These are phyloP conservation scores for Amaranthus cruentus DNA, from an alignment of 148 eudicot species.

Conservation along the genomic window DNA sequence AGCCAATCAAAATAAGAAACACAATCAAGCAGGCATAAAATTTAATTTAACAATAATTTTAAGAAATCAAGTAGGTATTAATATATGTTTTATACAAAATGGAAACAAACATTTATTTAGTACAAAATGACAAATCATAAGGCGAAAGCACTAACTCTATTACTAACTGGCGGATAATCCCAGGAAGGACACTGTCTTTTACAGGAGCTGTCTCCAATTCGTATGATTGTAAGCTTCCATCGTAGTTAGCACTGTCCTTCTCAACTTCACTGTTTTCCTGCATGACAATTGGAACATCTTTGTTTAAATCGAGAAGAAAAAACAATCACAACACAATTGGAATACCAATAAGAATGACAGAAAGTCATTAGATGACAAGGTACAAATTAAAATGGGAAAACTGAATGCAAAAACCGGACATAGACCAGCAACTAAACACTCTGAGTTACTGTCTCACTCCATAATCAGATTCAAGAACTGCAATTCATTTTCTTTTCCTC, in stretches of 20 bases:
- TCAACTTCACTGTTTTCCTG: constrained; percentile 41
- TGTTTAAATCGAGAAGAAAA: background rate
- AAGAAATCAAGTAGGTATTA: background rate
- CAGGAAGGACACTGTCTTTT: constrained; percentile 80
- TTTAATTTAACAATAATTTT: background rate
- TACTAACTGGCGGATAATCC: constrained; percentile 73
- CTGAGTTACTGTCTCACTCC: no score
- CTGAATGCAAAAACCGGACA: no score
- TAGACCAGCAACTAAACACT: background rate
- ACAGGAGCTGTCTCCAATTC: constrained; percentile 90
- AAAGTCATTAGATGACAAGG: background rate
- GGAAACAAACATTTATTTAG: background rate
- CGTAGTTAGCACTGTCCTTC: constrained; percentile 9
- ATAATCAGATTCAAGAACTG: no score
- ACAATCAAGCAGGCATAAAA: background rate
- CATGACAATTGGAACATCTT: background rate
- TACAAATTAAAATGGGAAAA: no score
- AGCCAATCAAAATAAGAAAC: background rate
- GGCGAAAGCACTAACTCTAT: constrained; percentile 51
- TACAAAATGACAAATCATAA: background rate
- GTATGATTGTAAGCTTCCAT: constrained; percentile 27
- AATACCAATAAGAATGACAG: background rate
- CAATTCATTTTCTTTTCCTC: no score
- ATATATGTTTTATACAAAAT: background rate
- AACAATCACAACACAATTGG: background rate